Evolutionary conservation across 2,329 filamentous ascomycete genomes (phyloP).

Genomic region (Metarhizium album): DNA sequence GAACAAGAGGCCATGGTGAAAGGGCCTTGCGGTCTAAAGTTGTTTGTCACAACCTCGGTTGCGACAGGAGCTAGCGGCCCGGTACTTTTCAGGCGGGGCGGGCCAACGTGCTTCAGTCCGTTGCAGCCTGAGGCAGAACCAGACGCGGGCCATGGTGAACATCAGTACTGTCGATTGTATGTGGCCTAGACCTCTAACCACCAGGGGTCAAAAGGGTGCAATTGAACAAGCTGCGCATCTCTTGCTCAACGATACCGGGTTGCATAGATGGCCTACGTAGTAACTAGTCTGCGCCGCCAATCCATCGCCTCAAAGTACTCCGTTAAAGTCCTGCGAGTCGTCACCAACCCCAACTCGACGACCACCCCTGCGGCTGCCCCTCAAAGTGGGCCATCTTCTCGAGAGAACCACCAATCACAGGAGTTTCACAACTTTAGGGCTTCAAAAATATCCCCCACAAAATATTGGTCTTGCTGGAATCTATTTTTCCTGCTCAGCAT

Average conservation of each 20-base stretch:
- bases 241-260: too few species aligned
- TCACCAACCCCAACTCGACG: conserved; percentile 25
- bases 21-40: neutral
- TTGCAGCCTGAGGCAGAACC: too few species aligned
- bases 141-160: too few species aligned
- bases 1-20: neutral
- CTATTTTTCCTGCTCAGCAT: conserved; percentile 13
- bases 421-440: conserved; percentile 24
- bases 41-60: neutral
- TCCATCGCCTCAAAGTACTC: too few species aligned
- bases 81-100: too few species aligned
- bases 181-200: too few species aligned
- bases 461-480: conserved; percentile 14
- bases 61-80: neutral
- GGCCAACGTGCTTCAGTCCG: too few species aligned
- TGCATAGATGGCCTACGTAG: too few species aligned
- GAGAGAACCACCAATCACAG: conserved; percentile 12
- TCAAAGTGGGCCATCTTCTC: conserved; percentile 4
- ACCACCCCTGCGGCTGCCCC: neutral
- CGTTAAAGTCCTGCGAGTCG: conserved; percentile 30
- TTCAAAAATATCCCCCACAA: conserved; percentile 30
- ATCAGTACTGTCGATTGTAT: too few species aligned
- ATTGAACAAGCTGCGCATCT: too few species aligned
- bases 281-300: too few species aligned
- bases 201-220: too few species aligned